Base-by-base conservation (phyloP, 345 rosid genomes). In the Turnera subulata region DNA sequence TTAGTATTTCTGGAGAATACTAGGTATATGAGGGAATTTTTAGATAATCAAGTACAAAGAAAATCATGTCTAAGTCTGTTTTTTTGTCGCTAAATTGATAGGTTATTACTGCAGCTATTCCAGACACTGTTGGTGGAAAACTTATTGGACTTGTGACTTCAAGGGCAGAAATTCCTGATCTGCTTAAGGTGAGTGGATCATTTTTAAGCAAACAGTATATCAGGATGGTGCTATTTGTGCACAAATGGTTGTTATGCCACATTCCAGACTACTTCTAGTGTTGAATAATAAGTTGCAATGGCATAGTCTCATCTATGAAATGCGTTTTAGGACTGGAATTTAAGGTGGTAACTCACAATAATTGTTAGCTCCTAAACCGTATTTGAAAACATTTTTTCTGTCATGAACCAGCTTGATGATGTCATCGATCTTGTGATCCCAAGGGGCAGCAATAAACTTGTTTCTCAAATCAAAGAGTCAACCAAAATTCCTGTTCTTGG, bases 371-470 rank as follows among this genome's bases (percentile, higher is more conserved):
- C 35, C 35, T 29, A 29, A 29, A 29, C 4, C 8, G 35, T 29
- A 8, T 3, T n/a, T 29, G 35, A 29, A 29, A 29, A 29, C 40
- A 22, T 73, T 68, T 73, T 68, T 53, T 39, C 51, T 50, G 69
- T 33, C 21, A 12, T 76, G 53, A 52, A 51, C 56, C 92, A 94
- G 99, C 96, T 90, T 64, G 97, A 94, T 80, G 97, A 94, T 65
- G 96, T 88, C 50, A 90, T 94, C 29, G 97, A 94, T 75, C 99
- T 94, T 50, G 97, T 94, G 68, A 94, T 94, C 75, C 96, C 99
- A 63, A 85, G 99, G 80, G 99, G 99, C 59, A 90, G 99, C 84
- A 90, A 84, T 65, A 81, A 78, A 68, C 96, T 90, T 68, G 97
- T 94, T 73, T 74, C 96, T 63, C 82, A 85, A 72, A 90, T 94